These are phyloP conservation scores for Ophiostoma populinum DNA, from an alignment of 2,329 filamentous ascomycete species.

Conservation along the genomic window DNA sequence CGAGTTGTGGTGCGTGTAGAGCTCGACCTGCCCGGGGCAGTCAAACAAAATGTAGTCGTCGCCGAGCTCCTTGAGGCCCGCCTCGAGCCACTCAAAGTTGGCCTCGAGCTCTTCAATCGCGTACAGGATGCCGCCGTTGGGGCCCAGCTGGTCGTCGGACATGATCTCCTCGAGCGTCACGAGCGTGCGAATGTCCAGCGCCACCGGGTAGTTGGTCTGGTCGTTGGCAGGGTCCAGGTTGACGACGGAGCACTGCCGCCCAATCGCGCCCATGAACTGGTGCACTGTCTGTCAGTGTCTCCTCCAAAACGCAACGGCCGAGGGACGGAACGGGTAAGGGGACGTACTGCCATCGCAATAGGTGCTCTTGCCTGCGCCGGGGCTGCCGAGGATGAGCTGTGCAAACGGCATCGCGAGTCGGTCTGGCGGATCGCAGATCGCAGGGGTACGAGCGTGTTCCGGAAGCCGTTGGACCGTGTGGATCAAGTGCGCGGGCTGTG, in stretches of 20 bases:
- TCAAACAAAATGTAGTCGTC: constrained; percentile 93
- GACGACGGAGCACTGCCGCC: constrained; percentile 82
- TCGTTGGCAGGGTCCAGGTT: constrained; percentile 98
- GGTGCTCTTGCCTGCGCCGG: constrained; percentile 89
- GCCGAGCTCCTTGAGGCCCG: constrained; percentile 59
- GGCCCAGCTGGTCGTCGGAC: constrained; percentile 74
- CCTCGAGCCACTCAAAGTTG: constrained; percentile 83
- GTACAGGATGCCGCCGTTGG: constrained; percentile 84
- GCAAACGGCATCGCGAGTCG: constrained; percentile 49
- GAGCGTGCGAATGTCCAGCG: constrained; percentile 76
- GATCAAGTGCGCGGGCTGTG: too few species aligned
- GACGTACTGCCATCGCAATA: constrained; percentile 79
- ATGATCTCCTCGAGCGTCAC: constrained; percentile 91
- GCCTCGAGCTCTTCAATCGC: constrained; percentile 89
- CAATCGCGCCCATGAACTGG: constrained; percentile 92
- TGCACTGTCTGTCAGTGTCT: constrained; percentile 38
- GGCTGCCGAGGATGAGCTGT: constrained; percentile 83
- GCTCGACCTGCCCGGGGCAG: constrained; percentile 89
- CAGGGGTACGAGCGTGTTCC: not conserved
- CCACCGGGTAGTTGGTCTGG: constrained; percentile 70
- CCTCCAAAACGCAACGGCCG: too few species aligned
- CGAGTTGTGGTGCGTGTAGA: constrained; percentile 90
- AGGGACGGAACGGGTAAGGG: too few species aligned
- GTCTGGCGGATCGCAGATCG: too few species aligned
- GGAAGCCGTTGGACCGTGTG: not conserved